These are phyloP conservation scores for Neurospora sp. DNA, from an alignment of 495 filamentous ascomycete species.

Conservation along the genomic window DNA sequence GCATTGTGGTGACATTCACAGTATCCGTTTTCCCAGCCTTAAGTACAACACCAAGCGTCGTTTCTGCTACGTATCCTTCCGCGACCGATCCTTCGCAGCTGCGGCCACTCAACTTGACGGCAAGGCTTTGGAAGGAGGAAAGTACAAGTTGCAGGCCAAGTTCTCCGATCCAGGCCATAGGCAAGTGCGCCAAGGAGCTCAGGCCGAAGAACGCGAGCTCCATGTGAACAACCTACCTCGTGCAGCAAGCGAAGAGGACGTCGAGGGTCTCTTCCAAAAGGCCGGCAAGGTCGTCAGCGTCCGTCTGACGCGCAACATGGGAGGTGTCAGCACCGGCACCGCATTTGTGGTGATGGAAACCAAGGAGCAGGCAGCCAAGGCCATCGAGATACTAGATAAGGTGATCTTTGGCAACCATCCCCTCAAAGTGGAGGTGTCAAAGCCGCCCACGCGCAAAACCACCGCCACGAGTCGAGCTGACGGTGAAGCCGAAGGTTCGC, in stretches of 20 bases:
- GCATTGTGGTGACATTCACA: constrained; percentile 68
- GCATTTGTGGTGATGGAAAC: constrained; percentile 68
- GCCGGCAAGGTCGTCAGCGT: constrained; percentile 66
- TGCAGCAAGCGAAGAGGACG: constrained; percentile 52
- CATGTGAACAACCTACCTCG: constrained; percentile 67
- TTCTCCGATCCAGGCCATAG: constrained; percentile 74
- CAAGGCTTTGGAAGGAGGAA: constrained; percentile 47
- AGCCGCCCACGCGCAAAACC: constrained; percentile 33
- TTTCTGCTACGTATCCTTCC: constrained; percentile 91
- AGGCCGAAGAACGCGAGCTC: constrained; percentile 79
- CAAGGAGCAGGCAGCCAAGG: constrained; percentile 58
- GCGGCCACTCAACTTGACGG: constrained; percentile 63
- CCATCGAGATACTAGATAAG: constrained; percentile 59
- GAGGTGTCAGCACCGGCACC: constrained; percentile 58
- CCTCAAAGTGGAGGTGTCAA: constrained; percentile 57
- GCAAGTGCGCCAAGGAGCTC: constrained; percentile 70
- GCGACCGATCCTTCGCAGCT: constrained; percentile 49
- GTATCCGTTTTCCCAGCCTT: constrained; percentile 81
- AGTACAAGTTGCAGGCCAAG: constrained; percentile 59
- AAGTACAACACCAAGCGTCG: constrained; percentile 79
- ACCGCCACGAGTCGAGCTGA: constrained; percentile 25
- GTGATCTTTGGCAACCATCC: constrained; percentile 58
- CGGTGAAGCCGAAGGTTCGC: constrained; percentile 19
- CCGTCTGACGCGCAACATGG: constrained; percentile 50
- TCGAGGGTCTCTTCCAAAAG: constrained; percentile 57